Percentiles rank a stretch among this genome's conserved stretches.
phyloP scores from a whole-genome alignment of 2,329 filamentous ascomycete species.

The Emmonsia crescens region DNA sequence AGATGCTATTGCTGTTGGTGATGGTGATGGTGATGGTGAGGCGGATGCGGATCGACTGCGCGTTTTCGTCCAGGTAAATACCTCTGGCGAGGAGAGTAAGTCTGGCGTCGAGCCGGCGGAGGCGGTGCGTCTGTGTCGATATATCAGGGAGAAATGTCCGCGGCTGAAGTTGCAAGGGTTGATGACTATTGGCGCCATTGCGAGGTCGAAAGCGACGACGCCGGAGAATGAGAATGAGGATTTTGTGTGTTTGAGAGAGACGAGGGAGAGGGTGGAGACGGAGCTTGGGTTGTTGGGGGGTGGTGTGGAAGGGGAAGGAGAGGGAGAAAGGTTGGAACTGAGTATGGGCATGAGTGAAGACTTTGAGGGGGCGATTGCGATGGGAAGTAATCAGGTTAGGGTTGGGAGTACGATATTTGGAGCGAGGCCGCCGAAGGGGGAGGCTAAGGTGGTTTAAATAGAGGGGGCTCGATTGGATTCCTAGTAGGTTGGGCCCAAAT shows the following conservation, averaged over 20 bases:
- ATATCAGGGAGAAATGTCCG: slow-evolving; percentile 60
- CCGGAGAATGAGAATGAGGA: slow-evolving; percentile 83
- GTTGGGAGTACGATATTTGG: slow-evolving; percentile 95
- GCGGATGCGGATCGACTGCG: slow-evolving; percentile 38
- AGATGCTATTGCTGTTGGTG: too few species aligned
- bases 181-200: slow-evolving; percentile 97
- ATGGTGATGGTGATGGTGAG: not conserved
- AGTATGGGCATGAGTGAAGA: slow-evolving; percentile 99
- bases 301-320: slow-evolving; percentile 3
- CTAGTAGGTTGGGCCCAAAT: too few species aligned
- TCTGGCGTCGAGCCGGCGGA: slow-evolving; percentile 63
- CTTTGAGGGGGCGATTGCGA: slow-evolving; percentile 73
- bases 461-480: not conserved
- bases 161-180: slow-evolving; percentile 66
- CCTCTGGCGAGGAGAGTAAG: slow-evolving; percentile 76
- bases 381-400: slow-evolving; percentile 82
- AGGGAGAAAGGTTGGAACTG: slow-evolving; percentile 57
- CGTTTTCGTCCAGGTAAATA: slow-evolving; percentile 91
- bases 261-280: slow-evolving; percentile 57
- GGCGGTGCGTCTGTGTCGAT: slow-evolving; percentile 55
- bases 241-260: slow-evolving; percentile 58
- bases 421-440: slow-evolving; percentile 62
- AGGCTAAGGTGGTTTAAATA: slow-evolving; percentile 53
- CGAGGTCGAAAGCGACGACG: slow-evolving; percentile 62
- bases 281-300: slow-evolving; percentile 44